These are phyloP conservation scores for Plantago elongata DNA, from an alignment of 257 asterid species.

Conservation along the genomic window DNA sequence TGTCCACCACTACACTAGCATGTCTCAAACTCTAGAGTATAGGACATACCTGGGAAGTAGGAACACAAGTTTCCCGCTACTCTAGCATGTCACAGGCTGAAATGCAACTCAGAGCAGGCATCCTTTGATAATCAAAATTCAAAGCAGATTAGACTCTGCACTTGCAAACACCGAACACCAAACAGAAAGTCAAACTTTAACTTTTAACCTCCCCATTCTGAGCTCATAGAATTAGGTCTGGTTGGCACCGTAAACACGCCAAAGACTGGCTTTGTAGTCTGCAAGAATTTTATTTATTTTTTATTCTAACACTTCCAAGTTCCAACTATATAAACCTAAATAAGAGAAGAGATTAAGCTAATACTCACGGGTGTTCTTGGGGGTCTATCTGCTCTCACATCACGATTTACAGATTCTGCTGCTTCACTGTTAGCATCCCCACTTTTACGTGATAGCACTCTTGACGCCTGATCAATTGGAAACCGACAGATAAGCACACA, in stretches of 20 bases:
- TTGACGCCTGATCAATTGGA: constrained; percentile 50
- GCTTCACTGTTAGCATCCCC: constrained; percentile 35
- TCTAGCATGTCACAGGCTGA: too few species aligned
- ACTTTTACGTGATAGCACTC: constrained; percentile 27
- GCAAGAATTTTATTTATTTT: constrained; percentile 23
- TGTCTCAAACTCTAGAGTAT: too few species aligned
- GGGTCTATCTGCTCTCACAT: constrained; percentile 45
- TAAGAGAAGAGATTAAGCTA: constrained; percentile 4
- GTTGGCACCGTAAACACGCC: constrained; percentile 25
- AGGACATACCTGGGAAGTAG: too few species aligned
- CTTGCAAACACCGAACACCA: constrained; percentile 36
- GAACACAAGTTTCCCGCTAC: too few species aligned
- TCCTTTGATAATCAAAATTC: background rate
- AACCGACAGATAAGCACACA: background rate
- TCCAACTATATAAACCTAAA: constrained; percentile 3
- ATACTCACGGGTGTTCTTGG: constrained; percentile 58
- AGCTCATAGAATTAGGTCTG: constrained; percentile 29
- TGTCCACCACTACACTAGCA: too few species aligned
- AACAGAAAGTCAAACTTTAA: constrained; percentile 22
- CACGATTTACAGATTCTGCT: constrained; percentile 28
- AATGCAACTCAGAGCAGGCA: too few species aligned
- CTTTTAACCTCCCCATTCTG: constrained; percentile 29
- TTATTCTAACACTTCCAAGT: constrained; percentile 6
- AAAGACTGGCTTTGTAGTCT: constrained; percentile 31
- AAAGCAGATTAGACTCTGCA: constrained; percentile 23